Percentiles rank a stretch among this genome's conserved stretches.
phyloP scores from a whole-genome alignment of 2,329 filamentous ascomycete genomes.

The Pochonia chlamydosporia region DNA sequence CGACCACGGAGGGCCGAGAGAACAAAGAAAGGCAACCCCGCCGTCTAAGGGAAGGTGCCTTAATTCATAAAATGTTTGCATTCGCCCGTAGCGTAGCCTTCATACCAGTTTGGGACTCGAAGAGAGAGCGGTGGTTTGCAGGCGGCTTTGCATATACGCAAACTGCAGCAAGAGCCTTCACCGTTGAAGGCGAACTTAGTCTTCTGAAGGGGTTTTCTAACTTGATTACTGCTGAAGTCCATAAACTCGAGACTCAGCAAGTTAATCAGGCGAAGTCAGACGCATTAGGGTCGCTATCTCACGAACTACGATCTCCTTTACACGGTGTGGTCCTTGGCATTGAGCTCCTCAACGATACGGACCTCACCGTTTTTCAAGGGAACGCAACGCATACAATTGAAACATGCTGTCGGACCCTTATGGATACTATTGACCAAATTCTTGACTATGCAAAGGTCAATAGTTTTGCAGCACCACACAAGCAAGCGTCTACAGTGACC shows the following conservation, averaged over 20 bases:
- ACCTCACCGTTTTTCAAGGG: constrained; percentile 38
- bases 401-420: constrained; percentile 42
- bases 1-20: background rate
- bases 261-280: constrained; percentile 48
- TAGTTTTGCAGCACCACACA: constrained; percentile 18
- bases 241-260: constrained; percentile 31
- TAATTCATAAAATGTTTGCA: constrained; percentile 31
- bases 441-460: constrained; percentile 52
- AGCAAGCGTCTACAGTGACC: background rate
- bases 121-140: constrained; percentile 41
- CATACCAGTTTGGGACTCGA: constrained; percentile 41
- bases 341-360: constrained; percentile 48
- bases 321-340: constrained; percentile 52
- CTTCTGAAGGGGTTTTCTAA: constrained; percentile 46
- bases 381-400: constrained; percentile 44
- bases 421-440: constrained; percentile 49
- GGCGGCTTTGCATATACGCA: constrained; percentile 45
- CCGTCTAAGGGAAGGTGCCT: constrained; percentile 13
- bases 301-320: constrained; percentile 55
- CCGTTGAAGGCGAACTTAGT: constrained; percentile 40
- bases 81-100: constrained; percentile 39
- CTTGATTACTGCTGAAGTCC: constrained; percentile 51
- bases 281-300: constrained; percentile 53
- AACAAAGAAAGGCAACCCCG: constrained; percentile 9
- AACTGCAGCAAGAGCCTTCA: constrained; percentile 35